Evolutionary conservation across 108 stramenopile genomes (phyloP).

Genomic region (Nannochloropsis salina): DNA sequence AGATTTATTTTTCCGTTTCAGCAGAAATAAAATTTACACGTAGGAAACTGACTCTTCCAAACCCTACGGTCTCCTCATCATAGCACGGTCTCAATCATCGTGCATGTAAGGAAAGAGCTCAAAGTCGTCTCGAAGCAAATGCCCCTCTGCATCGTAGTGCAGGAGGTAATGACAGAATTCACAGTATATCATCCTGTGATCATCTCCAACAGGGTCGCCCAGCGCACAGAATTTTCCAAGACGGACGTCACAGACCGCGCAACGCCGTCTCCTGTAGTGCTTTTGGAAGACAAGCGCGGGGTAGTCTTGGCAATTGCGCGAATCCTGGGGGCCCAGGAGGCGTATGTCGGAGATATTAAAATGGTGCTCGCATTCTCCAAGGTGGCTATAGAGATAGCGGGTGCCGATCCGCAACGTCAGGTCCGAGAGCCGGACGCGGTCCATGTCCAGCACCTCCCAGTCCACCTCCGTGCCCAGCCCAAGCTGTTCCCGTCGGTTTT

Average conservation of each 20-base stretch:
- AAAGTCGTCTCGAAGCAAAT: slow-evolving; percentile 1
- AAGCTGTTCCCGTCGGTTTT: slow-evolving; percentile 16
- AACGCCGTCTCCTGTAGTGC: not conserved
- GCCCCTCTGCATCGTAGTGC: not conserved
- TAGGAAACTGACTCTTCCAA: too few relatives aligned
- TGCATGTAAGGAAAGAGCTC: slow-evolving; percentile 8
- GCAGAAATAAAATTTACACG: too few relatives aligned
- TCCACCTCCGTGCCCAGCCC: not conserved
- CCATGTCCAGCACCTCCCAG: not conserved
- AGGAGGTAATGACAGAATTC: slow-evolving; percentile 1
- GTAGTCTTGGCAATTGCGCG: not conserved
- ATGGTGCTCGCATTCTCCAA: not conserved
- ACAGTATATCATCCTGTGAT: not conserved
- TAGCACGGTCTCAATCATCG: not conserved
- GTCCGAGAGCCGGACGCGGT: not conserved
- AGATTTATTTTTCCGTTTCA: too few relatives aligned
- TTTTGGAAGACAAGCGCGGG: not conserved
- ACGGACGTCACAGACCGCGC: not conserved
- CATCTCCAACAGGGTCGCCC: not conserved
- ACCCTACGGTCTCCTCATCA: too few relatives aligned
- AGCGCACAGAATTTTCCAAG: not conserved
- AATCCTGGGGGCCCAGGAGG: not conserved
- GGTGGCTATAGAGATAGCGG: not conserved
- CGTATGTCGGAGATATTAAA: not conserved
- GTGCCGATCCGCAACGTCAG: not conserved